Conservation (phyloP, 371 early-diverging fungal genomes). For the Entomophthora muscae region DNA sequence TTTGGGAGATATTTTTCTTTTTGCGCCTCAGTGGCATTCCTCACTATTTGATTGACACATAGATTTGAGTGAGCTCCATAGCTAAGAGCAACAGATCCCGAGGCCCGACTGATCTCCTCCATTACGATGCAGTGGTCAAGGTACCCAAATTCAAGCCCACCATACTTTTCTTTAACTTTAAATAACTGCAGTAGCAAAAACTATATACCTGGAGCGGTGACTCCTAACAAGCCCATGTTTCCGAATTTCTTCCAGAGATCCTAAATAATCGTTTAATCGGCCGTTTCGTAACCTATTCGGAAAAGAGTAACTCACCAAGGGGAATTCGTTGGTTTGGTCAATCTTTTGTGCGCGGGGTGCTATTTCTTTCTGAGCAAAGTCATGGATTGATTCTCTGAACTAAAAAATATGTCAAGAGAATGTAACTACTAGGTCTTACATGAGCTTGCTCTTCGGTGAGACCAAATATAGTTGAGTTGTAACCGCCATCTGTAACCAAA, state of each 20-base stretch:
- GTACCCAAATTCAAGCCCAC: constrained; percentile 85
- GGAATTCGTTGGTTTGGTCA: constrained; percentile 75
- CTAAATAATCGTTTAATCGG: constrained; percentile 14
- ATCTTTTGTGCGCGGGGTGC: constrained; percentile 68
- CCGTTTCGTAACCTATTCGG: background rate
- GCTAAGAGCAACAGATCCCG: constrained; percentile 79
- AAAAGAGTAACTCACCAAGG: constrained; percentile 39
- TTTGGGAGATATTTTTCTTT: constrained; percentile 83
- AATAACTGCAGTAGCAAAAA: too few species aligned
- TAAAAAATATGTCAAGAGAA: too few species aligned
- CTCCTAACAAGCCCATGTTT: constrained; percentile 85
- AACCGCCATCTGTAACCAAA: constrained; percentile 9
- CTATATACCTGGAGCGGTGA: constrained; percentile 50
- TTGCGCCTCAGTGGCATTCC: constrained; percentile 82
- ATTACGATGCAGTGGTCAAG: constrained; percentile 80
- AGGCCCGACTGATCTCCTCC: constrained; percentile 85
- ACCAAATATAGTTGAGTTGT: constrained; percentile 9
- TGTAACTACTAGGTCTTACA: too few species aligned
- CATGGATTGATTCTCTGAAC: constrained; percentile 51
- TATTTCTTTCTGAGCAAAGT: constrained; percentile 68
- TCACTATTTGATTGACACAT: constrained; percentile 90
- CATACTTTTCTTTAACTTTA: constrained; percentile 41
- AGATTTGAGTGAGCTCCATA: constrained; percentile 96
- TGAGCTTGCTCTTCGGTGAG: constrained; percentile 11
- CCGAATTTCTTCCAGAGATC: constrained; percentile 96